Conservation (phyloP, 345 rosid species). For the Arabis hirsuta region DNA sequence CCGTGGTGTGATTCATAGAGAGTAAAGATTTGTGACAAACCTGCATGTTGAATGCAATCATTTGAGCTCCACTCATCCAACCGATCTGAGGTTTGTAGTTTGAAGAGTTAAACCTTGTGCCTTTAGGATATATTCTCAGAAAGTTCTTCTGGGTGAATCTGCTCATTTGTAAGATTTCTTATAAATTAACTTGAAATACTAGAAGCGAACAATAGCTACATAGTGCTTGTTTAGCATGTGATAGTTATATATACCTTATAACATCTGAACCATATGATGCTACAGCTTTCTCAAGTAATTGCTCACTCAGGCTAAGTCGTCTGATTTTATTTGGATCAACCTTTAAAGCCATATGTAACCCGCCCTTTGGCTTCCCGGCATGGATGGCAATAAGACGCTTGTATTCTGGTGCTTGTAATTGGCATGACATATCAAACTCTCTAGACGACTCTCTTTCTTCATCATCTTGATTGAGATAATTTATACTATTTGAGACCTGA, state of each 20-base stretch:
- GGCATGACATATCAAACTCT: conserved; percentile 40
- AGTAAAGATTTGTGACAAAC: conserved; percentile 42
- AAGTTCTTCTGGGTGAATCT: conserved; percentile 60
- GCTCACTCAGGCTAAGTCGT: conserved; percentile 49
- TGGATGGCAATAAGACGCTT: conserved; percentile 46
- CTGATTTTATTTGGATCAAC: conserved; percentile 46
- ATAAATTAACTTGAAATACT: conserved; percentile 6
- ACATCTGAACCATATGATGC: conserved; percentile 42
- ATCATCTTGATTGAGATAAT: conserved; percentile 29
- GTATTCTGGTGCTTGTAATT: conserved; percentile 43
- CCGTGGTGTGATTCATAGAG: background rate
- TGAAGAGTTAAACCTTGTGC: conserved; percentile 62
- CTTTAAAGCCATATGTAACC: conserved; percentile 43
- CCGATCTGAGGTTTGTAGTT: conserved; percentile 63
- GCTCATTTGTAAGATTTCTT: background rate
- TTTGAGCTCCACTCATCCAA: conserved; percentile 87
- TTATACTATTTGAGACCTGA: conserved; percentile 33
- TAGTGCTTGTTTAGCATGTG: background rate
- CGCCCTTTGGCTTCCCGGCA: conserved; percentile 48
- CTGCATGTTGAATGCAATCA: conserved; percentile 96
- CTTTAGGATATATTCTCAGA: conserved; percentile 64
- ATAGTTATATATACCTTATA: conserved; percentile 35
- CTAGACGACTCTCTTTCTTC: conserved; percentile 30
- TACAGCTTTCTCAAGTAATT: conserved; percentile 49
- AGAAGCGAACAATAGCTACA: conserved; percentile 10